A percentile compares a stretch with the other conserved stretches of the same genome.
phyloP scores from a whole-genome alignment of 2,329 filamentous ascomycete species.

The Exophiala aquamarina region DNA sequence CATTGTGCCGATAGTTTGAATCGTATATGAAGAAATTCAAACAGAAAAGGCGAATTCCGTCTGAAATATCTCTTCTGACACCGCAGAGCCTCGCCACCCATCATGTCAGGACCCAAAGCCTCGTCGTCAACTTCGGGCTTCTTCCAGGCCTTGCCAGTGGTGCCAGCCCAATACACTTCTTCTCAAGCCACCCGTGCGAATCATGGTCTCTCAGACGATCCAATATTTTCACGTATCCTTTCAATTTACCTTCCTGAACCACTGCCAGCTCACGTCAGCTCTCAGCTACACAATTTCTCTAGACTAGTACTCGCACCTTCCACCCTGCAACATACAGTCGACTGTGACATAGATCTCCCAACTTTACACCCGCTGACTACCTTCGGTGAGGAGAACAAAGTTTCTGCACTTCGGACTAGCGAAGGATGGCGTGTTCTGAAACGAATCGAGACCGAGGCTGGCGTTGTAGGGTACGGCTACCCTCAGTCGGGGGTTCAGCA shows the following conservation, averaged over 20 bases:
- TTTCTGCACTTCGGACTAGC: constrained; percentile 43
- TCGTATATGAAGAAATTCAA: too few species aligned
- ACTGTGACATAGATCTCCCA: constrained; percentile 22
- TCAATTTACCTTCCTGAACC: constrained; percentile 20
- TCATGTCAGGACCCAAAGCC: constrained; percentile 15
- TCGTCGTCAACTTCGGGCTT: constrained; percentile 24
- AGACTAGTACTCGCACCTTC: constrained; percentile 18
- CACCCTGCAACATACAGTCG: constrained; percentile 21
- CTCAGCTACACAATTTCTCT: constrained; percentile 23
- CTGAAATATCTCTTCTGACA: too few species aligned
- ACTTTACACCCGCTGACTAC: constrained; percentile 23
- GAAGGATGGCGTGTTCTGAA: constrained; percentile 62
- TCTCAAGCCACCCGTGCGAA: neutral
- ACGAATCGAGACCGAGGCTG: constrained; percentile 58
- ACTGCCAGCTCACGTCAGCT: constrained; percentile 9
- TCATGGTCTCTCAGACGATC: constrained; percentile 18
- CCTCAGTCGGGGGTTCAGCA: constrained; percentile 10
- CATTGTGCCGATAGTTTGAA: too few species aligned
- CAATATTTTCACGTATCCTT: constrained; percentile 12
- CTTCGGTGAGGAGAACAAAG: constrained; percentile 26
- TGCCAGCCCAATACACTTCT: constrained; percentile 20
- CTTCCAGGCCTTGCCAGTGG: constrained; percentile 20
- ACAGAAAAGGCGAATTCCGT: too few species aligned
- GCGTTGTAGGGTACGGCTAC: constrained; percentile 62
- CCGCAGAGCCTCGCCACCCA: neutral